A percentile compares a stretch with the other conserved stretches of the same genome.
Evolutionary conservation across 2,329 filamentous ascomycete genomes (phyloP).

Genomic region (Uncinocarpus reesii): DNA sequence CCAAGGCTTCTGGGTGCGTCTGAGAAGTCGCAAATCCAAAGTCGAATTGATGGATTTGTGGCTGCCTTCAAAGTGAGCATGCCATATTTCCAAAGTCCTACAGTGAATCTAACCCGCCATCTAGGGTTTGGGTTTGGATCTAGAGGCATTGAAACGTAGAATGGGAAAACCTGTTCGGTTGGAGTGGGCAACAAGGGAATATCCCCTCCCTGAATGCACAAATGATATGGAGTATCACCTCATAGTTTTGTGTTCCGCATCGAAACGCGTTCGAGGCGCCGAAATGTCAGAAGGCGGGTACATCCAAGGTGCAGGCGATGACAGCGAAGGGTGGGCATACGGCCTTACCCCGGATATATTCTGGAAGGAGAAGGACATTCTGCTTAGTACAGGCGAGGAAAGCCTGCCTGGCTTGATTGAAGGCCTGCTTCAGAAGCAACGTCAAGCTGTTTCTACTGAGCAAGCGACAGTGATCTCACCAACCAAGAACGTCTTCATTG

Average conservation of each 20-base stretch:
- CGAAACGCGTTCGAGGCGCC: conserved; percentile 56
- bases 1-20: conserved; percentile 61
- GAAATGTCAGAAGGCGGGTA: conserved; percentile 66
- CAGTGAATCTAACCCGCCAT: conserved; percentile 21
- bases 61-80: conserved; percentile 37
- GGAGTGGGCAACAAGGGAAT: conserved; percentile 68
- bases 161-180: conserved; percentile 64
- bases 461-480: conserved; percentile 30
- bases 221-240: conserved; percentile 49
- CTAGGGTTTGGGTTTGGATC: conserved; percentile 52
- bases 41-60: conserved; percentile 49
- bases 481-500: conserved; percentile 29
- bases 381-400: conserved; percentile 57
- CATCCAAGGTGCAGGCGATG: conserved; percentile 88
- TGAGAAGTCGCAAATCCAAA: conserved; percentile 68
- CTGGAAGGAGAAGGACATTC: conserved; percentile 55
- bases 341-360: conserved; percentile 70
- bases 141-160: conserved; percentile 44
- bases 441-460: conserved; percentile 17
- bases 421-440: conserved; percentile 30
- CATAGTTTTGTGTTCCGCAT: conserved; percentile 77
- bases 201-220: conserved; percentile 39
- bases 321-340: conserved; percentile 83
- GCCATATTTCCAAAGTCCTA: neutral
- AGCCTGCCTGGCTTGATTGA: conserved; percentile 48